Conservation (phyloP, 2,329 filamentous ascomycete species). For the Colletotrichum cuscutae region DNA sequence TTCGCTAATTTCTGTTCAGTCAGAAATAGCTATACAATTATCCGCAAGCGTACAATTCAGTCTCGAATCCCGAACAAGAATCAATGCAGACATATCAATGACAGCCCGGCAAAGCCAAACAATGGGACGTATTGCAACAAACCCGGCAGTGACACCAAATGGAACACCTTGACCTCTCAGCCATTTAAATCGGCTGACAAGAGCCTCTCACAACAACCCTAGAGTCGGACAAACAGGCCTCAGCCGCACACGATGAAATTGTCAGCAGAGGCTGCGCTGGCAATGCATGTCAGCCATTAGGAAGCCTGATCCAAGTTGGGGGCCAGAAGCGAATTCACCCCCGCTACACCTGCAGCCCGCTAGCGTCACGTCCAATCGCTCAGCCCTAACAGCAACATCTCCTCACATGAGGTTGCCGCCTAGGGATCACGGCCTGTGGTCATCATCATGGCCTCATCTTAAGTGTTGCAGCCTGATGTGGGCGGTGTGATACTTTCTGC, state of each 20-base stretch:
- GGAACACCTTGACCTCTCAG: background rate
- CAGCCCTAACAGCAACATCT: constrained; percentile 16
- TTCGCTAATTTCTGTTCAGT: too few relatives aligned
- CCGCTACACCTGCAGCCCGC: constrained; percentile 18
- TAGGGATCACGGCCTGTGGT: background rate
- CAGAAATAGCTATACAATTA: too few relatives aligned
- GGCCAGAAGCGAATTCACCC: background rate
- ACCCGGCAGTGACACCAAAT: background rate
- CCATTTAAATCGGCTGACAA: background rate
- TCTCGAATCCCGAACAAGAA: background rate
- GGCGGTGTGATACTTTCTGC: background rate
- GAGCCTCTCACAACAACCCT: background rate
- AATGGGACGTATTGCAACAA: too few relatives aligned
- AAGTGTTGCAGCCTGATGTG: background rate
- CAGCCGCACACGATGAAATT: background rate
- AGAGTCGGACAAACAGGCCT: background rate
- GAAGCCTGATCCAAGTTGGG: constrained; percentile 1
- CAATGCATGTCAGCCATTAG: constrained; percentile 20
- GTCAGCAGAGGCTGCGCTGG: constrained; percentile 20
- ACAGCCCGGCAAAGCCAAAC: background rate
- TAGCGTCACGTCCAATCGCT: constrained; percentile 20
- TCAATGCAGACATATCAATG: background rate
- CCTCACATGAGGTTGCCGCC: constrained; percentile 12
- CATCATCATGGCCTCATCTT: background rate
- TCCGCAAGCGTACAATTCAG: background rate